Conservation (phyloP, 768 basidiomycete genomes). For the Boletus rubropictus region DNA sequence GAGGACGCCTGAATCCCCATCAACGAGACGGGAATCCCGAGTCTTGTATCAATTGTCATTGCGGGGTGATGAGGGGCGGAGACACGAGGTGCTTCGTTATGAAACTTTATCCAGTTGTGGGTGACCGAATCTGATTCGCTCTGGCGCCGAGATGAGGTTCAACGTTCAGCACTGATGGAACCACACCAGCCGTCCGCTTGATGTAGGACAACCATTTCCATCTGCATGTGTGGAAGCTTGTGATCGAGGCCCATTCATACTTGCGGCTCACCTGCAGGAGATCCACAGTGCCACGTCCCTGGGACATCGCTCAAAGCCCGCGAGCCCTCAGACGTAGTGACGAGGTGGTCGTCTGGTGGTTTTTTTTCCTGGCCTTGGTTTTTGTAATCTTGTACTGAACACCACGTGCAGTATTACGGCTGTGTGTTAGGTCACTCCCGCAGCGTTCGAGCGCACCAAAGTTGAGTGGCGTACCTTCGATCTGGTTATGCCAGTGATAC, state of each 20-base stretch:
- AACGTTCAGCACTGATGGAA: neutral
- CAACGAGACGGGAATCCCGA: slow-evolving; percentile 14
- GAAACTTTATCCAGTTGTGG: slow-evolving; percentile 18
- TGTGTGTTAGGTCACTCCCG: neutral
- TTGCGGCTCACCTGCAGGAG: slow-evolving; percentile 6
- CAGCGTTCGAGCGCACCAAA: slow-evolving; percentile 1
- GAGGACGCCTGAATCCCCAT: slow-evolving; percentile 4
- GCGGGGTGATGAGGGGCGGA: slow-evolving; percentile 18
- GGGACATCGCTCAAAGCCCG: slow-evolving; percentile 3
- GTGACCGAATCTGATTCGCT: slow-evolving; percentile 15
- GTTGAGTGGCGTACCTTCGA: neutral
- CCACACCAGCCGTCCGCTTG: neutral
- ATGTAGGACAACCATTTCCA: slow-evolving; percentile 10
- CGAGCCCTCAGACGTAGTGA: slow-evolving; percentile 1
- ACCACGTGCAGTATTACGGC: slow-evolving; percentile 2
- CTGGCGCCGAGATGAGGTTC: slow-evolving; percentile 24
- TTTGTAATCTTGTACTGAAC: neutral
- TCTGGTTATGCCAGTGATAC: slow-evolving; percentile 27
- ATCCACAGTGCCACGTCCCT: slow-evolving; percentile 7
- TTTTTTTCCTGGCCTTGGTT: neutral
- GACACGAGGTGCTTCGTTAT: slow-evolving; percentile 18
- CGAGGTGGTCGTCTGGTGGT: neutral
- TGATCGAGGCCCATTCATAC: slow-evolving; percentile 16
- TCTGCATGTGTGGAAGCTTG: slow-evolving; percentile 13
- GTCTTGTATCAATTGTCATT: slow-evolving; percentile 9